Evolutionary conservation across 805 yeast species (phyloP), one percentile per base, ranked within the genome.

Genomic region (Schwanniomyces polymorphus): DNA sequence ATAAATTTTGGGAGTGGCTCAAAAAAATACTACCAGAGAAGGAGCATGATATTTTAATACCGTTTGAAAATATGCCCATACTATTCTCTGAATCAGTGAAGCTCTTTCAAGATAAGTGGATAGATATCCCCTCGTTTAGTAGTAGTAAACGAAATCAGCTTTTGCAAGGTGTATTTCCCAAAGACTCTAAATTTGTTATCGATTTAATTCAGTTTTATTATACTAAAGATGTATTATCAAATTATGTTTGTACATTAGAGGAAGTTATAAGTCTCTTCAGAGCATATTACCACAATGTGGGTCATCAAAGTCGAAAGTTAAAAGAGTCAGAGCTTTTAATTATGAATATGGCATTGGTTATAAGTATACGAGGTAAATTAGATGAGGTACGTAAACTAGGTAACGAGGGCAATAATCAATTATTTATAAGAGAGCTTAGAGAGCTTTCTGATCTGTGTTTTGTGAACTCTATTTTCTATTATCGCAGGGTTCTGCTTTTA

Each of bases 401-500:
- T 5, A 27, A 35, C 5, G 44, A 27, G 10, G 12, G 29, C 12
- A 27, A 11, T 27, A 27, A 27, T 27, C 31, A 18, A 18, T 5
- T 27, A 12, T 11, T 27, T 23, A 40, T 43, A 1, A 48, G 51
- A 7, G 60, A 60, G 4, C 49, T 67, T 39, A 35, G 46, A 7
- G 42, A 45, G 5, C 44, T 64, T 34, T 62, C 60, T 43, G 44
- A 53, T 7, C 44, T 49, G 9, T 54, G 63, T 18, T 53, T 65
- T 40, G 51, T 58, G 43, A 59, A 54, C 48, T 63, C 83, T 0
- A 59, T 82, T 25, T 78, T 63, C 55, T 84, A 80, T 56, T 84
- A 76, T 53, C 81, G 79, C 53, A 70, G 79, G 48, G 59, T 81
- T 7, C 62, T 76, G 5, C 65, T 79, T 2, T 56, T 75, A 31